Evolutionary conservation across 169 alveolate species (phyloP), one percentile per base, ranked within the genome.

Genomic region (Eimeria sp.): DNA sequence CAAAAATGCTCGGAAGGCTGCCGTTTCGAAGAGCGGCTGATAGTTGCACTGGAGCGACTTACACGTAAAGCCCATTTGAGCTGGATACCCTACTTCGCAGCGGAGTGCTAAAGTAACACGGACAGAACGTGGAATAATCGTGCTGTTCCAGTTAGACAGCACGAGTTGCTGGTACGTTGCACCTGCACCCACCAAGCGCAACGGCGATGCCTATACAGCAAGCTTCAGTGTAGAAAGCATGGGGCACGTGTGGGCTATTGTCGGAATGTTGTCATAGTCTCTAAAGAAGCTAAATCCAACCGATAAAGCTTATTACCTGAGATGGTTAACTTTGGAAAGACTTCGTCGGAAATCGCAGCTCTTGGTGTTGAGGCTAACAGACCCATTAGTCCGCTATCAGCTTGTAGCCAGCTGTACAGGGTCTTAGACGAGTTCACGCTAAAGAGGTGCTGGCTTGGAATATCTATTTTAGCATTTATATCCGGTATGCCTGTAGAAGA

Each of bases 1-100:
- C 51, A 80, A n/a, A 47, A 80, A 80, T n/a, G 14, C 67, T 51
- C 89, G 54, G 20, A 80, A 80, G 13, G 89, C 58, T n/a, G 72
- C 22, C 9, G 54, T 27, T 45, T 80, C 89, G 89, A 80, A 80
- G 22, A 51, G 89, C 34, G 89, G 89, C 49, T 80, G 89, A 47
- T 80, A 80, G 67, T 45, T 54, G 65, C 89, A 80, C 67, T 80
- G 89, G 67, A 80, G 89, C 27, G 89, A 47, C 47, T 80, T 72
- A 25, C 89, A 80, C 67, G 89, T 80, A 80, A 80, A 80, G 49
- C 89, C 89, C 45, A 80, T 51, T 47, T 80, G 40, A 51, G 65
- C 67, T 20, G 89, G 89, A 27, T 49, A 80, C n/a, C 5, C 27
- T 51, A 70, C 25, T 27, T 80, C 89, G 7, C 10, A 5, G 27